phyloP scores from a whole-genome alignment of 75 land plant genomes.

The Larix kaempferi region DNA sequence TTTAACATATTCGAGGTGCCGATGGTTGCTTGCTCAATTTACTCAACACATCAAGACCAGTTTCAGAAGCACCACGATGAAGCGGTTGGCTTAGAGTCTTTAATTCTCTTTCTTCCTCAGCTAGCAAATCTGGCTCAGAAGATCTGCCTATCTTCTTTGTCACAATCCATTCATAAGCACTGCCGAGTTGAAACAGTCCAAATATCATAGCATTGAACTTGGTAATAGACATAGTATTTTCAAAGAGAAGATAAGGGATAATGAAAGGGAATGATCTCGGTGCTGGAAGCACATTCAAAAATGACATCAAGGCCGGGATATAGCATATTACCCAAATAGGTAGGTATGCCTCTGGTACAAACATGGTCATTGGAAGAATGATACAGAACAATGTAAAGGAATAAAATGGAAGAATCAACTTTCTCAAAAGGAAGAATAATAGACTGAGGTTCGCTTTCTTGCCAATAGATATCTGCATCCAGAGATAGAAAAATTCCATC shows the following conservation, averaged over 20 bases:
- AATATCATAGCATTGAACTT: constrained; percentile 95
- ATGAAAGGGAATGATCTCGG: constrained; percentile 81
- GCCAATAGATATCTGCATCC: constrained; percentile 53
- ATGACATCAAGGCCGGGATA: constrained; percentile 72
- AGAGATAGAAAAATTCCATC: background rate
- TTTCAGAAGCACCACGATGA: constrained; percentile 53
- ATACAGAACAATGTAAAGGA: constrained; percentile 92
- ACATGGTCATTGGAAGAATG: constrained; percentile 91
- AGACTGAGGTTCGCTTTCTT: constrained; percentile 80
- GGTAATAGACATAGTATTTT: constrained; percentile 92
- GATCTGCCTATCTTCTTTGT: constrained; percentile 80
- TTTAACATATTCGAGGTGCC: constrained; percentile 16
- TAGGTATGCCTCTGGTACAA: constrained; percentile 82
- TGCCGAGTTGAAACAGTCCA: constrained; percentile 73
- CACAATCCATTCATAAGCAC: constrained; percentile 87
- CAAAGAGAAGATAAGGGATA: constrained; percentile 79
- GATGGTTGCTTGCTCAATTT: constrained; percentile 39
- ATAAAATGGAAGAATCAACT: constrained; percentile 86
- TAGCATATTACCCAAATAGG: constrained; percentile 94
- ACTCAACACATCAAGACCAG: constrained; percentile 47
- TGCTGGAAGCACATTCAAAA: constrained; percentile 73
- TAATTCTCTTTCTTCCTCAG: constrained; percentile 51
- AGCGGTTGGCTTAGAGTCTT: constrained; percentile 23
- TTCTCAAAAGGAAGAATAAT: constrained; percentile 82
- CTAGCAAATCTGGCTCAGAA: constrained; percentile 71